Evolutionary conservation across 2,329 filamentous ascomycete genomes (phyloP), one percentile per base, ranked within the genome.

Genomic region (Penicillium olsonii): DNA sequence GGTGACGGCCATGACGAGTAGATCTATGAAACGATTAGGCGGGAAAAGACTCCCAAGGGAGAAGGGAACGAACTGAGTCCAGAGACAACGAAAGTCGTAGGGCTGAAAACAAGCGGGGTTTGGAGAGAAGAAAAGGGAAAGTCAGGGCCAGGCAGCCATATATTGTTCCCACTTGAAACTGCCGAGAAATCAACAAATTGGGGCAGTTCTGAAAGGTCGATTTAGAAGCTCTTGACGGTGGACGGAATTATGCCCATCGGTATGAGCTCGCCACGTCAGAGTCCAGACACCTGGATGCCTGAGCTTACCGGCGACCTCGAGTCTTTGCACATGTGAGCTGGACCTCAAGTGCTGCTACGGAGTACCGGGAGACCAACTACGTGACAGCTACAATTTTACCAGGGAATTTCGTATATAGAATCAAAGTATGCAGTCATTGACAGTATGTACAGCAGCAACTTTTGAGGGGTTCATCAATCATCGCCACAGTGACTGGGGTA

Each of bases 381-480:
- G 22, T 24, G 22, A 24, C 22, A 24, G 18, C 33, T 35, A 35
- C 33, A 35, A 9, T 10, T 5, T 5, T 18, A 35, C 33, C 2
- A 38, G 18, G 4, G 17, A 37, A 50, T 18, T 6, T n/a, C 6
- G 17, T 29, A 35, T 35, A 15, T 10, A 49, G 38, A 39, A 46
- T 33, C 27, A 42, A 49, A 54, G 48, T 45, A 58, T 40, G 44
- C 37, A 42, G 37, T 51, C 50, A 61, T 61, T 57, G 44, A 56
- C 47, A 59, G 40, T 61, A 62, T 63, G 34, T 62, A 63, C 59
- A 63, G 34, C 56, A 59, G 48, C 50, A 59, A 57, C 58, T 64
- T 63, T 62, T 60, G 26, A 50, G 26, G 31, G 40, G 48, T 57
- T 67, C 64, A 62, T 67, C 59, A 66, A 52, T 66, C 64, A 61